Evolutionary conservation across 2,329 filamentous ascomycete species (phyloP), one percentile per base, ranked within the genome.

Genomic region (Botrytis aclada): DNA sequence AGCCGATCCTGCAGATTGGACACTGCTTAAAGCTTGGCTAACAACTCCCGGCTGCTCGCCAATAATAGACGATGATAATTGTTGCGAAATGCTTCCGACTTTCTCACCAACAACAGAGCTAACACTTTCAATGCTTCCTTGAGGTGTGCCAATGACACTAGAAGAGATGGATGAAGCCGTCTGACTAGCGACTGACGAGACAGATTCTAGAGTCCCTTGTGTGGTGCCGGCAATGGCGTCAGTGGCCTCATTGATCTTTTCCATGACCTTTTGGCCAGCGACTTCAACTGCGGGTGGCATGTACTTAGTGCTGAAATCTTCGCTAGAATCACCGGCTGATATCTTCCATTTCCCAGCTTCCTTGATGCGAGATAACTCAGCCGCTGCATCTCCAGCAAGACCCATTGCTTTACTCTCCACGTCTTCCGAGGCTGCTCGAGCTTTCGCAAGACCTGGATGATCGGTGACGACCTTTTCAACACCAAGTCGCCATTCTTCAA

Each of bases 271-370:
- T 76, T 82, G 78, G 8, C 82, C 79, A 4, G 81, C 83, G 4
- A 80, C 84, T 61, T 87, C 85, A 10, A 85, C 88, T 32, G 88
- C 87, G 16, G 86, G 83, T 69, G 89, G 88, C 78, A 92, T 87
- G 25, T 84, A 84, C 69, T 90, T 90, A 63, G 88, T 89, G 65
- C 92, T 90, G 79, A 97, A 98, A 80, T 97, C 90, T 69, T 96
- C 90, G 20, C 89, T 91, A 3, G 87, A 84, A 80, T 98, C 95
- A 51, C 86, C 84, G 12, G 93, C 90, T 54, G 87, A 85, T 58
- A 97, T 88, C 84, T 98, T 98, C 91, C 92, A 97, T 74, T 87
- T 87, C 12, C 92, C 93, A 73, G 96, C 92, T 76, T 95, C 90
- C 86, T 96, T 97, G 45, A 99, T 85, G 60, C 91, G 87, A 47